A percentile compares a stretch with the other conserved stretches of the same genome.
Evolutionary conservation across 2,329 filamentous ascomycete genomes (phyloP).

Genomic region (Trichoderma breve): DNA sequence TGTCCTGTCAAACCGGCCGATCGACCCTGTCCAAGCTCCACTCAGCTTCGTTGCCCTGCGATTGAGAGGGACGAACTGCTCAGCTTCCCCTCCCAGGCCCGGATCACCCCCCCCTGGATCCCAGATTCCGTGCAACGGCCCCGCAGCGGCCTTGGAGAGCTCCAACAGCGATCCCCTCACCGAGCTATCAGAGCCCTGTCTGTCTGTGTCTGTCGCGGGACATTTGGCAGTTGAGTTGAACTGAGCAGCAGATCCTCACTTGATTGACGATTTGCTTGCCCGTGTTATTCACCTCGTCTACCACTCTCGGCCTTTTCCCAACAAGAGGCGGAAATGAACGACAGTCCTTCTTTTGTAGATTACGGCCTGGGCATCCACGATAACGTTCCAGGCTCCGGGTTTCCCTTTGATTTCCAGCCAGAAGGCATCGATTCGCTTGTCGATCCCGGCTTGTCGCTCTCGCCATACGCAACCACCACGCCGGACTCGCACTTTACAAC

Average conservation of each 20-base stretch:
- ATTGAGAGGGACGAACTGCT: background rate
- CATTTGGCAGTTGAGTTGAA: background rate
- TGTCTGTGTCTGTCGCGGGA: background rate
- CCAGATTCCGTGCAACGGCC: slow-evolving; percentile 12
- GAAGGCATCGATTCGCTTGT: background rate
- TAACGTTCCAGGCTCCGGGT: background rate
- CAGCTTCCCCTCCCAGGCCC: slow-evolving; percentile 1
- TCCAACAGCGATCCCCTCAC: background rate
- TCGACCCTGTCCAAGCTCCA: slow-evolving; percentile 11
- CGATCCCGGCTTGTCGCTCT: slow-evolving; percentile 14
- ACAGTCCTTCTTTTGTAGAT: slow-evolving; percentile 10
- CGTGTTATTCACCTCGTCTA: background rate
- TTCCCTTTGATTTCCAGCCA: slow-evolving; percentile 6
- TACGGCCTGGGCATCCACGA: slow-evolving; percentile 15
- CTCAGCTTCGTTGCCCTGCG: background rate
- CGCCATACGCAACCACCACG: slow-evolving; percentile 14
- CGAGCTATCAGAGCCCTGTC: background rate
- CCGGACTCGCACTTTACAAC: slow-evolving; percentile 16
- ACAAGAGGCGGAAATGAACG: background rate
- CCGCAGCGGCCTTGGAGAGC: slow-evolving; percentile 14
- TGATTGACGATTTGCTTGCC: background rate
- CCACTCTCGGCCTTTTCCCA: background rate
- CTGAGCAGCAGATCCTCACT: background rate
- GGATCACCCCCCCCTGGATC: background rate
- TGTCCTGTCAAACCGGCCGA: background rate